phyloP scores from a whole-genome alignment of 2,329 filamentous ascomycete genomes.

The Paraconiothyrium brasiliense region DNA sequence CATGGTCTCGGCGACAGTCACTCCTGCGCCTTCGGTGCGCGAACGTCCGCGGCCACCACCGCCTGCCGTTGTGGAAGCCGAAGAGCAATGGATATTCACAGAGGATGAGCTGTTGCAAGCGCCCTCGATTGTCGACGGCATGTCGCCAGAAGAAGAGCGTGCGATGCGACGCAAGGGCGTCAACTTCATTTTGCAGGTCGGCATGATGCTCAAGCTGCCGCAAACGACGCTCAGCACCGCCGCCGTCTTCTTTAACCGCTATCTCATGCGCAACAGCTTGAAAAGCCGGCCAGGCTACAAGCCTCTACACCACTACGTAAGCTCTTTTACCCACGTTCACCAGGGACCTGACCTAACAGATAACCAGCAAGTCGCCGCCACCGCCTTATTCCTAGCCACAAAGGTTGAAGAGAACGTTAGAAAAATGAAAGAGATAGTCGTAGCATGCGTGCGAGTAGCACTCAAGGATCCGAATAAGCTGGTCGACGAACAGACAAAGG shows the following conservation, averaged over 20 bases:
- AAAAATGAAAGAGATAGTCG: conserved; percentile 93
- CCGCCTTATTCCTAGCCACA: conserved; percentile 90
- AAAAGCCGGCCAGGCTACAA: conserved; percentile 71
- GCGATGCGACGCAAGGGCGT: conserved; percentile 87
- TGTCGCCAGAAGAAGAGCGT: conserved; percentile 79
- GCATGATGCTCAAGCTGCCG: conserved; percentile 89
- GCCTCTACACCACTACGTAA: conserved; percentile 83
- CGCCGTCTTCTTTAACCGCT: conserved; percentile 93
- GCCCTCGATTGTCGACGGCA: conserved; percentile 84
- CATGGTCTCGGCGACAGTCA: conserved; percentile 43
- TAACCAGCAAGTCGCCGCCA: conserved; percentile 79
- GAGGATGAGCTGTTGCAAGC: conserved; percentile 82
- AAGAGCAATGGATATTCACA: conserved; percentile 89
- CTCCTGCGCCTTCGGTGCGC: conserved; percentile 31
- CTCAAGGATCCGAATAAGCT: conserved; percentile 91
- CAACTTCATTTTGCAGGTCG: conserved; percentile 95
- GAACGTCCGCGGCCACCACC: conserved; percentile 50
- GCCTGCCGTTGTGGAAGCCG: conserved; percentile 62
- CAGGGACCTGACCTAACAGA: conserved; percentile 18
- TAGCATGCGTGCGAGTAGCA: conserved; percentile 91
- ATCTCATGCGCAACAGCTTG: conserved; percentile 90
- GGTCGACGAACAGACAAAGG: conserved; percentile 96
- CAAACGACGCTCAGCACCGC: conserved; percentile 93
- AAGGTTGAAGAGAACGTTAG: conserved; percentile 98
- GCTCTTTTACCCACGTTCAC: conserved; percentile 22